Evolutionary conservation across 345 rosid species (phyloP).

Genomic region (Excoecaria cochinchinensis): DNA sequence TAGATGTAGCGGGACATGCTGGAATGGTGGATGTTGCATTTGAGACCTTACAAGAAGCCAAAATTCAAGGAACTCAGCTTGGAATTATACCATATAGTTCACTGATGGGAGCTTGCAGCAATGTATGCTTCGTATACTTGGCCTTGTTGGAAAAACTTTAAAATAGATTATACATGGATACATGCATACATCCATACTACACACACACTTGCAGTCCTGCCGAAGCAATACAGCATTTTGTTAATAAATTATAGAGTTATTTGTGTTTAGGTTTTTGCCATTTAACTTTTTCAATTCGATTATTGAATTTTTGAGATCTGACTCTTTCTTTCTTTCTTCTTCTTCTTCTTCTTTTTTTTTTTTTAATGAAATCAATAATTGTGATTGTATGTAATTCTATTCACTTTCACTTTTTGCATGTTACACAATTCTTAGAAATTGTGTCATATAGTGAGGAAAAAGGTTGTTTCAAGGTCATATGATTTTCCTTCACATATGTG

Average conservation of each 20-base stretch:
- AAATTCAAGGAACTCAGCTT: constrained; percentile 51
- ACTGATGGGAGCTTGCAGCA: constrained; percentile 97
- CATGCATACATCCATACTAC: too few species aligned
- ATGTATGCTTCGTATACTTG: constrained; percentile 52
- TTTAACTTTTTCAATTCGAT: background rate
- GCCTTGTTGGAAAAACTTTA: background rate
- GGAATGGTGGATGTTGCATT: constrained; percentile 77
- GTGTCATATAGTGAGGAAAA: background rate
- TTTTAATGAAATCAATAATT: background rate
- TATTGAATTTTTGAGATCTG: constrained; percentile 2
- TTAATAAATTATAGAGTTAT: background rate
- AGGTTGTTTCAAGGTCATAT: background rate
- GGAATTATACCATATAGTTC: constrained; percentile 89
- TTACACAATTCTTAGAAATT: background rate
- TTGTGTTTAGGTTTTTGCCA: background rate
- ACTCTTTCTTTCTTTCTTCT: background rate
- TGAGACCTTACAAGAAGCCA: constrained; percentile 61
- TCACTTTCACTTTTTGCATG: background rate
- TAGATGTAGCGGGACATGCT: constrained; percentile 88
- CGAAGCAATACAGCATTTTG: background rate
- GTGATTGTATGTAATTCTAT: background rate
- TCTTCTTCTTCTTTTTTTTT: too few species aligned
- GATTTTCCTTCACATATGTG: constrained; percentile 3
- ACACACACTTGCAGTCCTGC: background rate
- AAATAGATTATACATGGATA: too few species aligned